phyloP scores from a whole-genome alignment of 495 filamentous ascomycete species.

The Clohesyomyces aquaticus region DNA sequence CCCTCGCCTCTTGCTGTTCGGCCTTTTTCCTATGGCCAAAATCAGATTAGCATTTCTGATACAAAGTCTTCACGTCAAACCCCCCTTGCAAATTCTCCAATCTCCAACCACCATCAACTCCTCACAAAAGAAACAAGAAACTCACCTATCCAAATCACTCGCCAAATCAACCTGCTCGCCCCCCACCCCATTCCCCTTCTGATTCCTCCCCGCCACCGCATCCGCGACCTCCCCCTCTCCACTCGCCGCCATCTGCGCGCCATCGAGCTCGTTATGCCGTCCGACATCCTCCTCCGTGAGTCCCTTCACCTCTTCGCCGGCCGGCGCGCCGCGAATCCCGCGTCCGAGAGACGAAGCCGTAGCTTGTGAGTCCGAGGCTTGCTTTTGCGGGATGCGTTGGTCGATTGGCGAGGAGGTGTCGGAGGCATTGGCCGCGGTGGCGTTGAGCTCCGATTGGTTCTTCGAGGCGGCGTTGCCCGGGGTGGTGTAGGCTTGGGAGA shows the following conservation, averaged over 20 bases:
- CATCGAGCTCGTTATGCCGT: slow-evolving; percentile 47
- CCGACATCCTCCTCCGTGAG: slow-evolving; percentile 45
- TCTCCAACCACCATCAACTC: background rate
- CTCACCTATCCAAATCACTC: slow-evolving; percentile 48
- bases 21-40: slow-evolving; percentile 51
- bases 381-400: slow-evolving; percentile 41
- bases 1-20: slow-evolving; percentile 46
- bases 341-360: slow-evolving; percentile 38
- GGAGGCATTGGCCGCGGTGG: slow-evolving; percentile 36
- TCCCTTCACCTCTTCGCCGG: slow-evolving; percentile 45
- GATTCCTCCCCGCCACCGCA: slow-evolving; percentile 40
- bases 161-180: slow-evolving; percentile 47
- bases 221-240: slow-evolving; percentile 48
- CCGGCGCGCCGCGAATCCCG: slow-evolving; percentile 44
- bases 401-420: slow-evolving; percentile 24
- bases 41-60: slow-evolving; percentile 19
- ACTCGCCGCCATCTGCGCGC: slow-evolving; percentile 46
- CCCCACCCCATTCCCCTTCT: slow-evolving; percentile 26
- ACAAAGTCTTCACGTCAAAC: no score
- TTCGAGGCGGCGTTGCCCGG: slow-evolving; percentile 48
- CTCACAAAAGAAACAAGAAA: slow-evolving; percentile 2
- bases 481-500: slow-evolving; percentile 44
- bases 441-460: slow-evolving; percentile 39
- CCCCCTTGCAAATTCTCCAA: background rate
- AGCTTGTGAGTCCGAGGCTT: slow-evolving; percentile 35